phyloP scores from a whole-genome alignment of 2,329 filamentous ascomycete genomes.

The Nothophaeocryptopus gaeumannii region DNA sequence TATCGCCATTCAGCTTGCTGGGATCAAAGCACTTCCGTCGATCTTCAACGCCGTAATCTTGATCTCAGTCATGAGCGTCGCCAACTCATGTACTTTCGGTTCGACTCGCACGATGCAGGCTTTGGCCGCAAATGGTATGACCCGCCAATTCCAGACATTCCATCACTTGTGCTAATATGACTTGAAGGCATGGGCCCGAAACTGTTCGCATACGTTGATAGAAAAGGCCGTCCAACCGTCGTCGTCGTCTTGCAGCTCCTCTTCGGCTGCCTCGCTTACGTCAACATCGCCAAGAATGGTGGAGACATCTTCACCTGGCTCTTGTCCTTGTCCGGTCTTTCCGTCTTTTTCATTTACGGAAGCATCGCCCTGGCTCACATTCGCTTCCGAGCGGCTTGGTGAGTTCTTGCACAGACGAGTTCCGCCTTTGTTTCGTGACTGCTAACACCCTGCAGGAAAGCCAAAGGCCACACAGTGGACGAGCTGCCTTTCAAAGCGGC shows the following conservation, averaged over 20 bases:
- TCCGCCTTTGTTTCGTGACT: not conserved
- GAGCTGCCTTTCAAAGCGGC: conserved; percentile 46
- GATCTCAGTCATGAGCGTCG: conserved; percentile 58
- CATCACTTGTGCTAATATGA: conserved; percentile 4
- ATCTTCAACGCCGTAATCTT: conserved; percentile 76
- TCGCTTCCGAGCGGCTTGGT: conserved; percentile 72
- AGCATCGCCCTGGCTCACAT: conserved; percentile 86
- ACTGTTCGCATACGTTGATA: conserved; percentile 78
- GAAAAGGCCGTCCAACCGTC: conserved; percentile 72
- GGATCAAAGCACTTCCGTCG: conserved; percentile 64
- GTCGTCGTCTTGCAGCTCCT: conserved; percentile 65
- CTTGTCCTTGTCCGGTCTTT: conserved; percentile 67
- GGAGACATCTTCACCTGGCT: conserved; percentile 72
- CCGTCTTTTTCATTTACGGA: conserved; percentile 73
- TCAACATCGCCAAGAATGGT: conserved; percentile 61
- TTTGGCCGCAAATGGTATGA: conserved; percentile 38
- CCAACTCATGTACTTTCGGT: conserved; percentile 57
- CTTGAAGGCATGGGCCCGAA: conserved; percentile 66
- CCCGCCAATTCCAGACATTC: not conserved
- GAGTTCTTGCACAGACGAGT: conserved; percentile 3
- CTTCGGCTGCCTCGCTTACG: conserved; percentile 72
- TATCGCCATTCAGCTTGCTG: conserved; percentile 66
- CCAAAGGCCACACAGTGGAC: conserved; percentile 46
- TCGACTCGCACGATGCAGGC: conserved; percentile 58
- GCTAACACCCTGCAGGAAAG: conserved; percentile 53